Base-by-base conservation (phyloP, 441 rosid species). In the Mallotus japonicus region DNA sequence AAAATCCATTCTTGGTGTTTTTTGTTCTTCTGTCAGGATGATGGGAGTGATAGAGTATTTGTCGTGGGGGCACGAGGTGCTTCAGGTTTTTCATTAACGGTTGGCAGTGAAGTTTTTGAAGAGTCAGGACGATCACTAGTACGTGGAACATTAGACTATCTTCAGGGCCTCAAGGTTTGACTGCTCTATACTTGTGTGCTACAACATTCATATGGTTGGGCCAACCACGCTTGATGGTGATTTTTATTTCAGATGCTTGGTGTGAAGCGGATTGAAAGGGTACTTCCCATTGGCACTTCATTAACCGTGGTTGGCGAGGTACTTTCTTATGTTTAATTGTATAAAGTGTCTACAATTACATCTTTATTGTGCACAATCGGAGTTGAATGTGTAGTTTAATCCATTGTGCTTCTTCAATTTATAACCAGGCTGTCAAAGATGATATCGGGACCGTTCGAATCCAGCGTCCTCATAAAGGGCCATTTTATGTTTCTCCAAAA, bases 281-380 rank as follows among this genome's bases (percentile, higher is more conserved):
- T 95, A 67, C 99, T 95, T 76, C 97, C 99, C 10, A 87, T 89
- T 69, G 97, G 99, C 69, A 84, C 96, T 73, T 89, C 97, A 37
- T 81, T 95, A 77, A 92, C 96, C n/a, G 87, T 90, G 74, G 96
- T 92, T 78, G 97, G 99, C 10, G 97, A 95, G 97, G 99, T 92
- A 86, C 66, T 66, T 59, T 50, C 5, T 55, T 72, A 50, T 70
- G 19, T n/a, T 65, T 12, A 62, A 14, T 20, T 44, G 59, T 54
- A 53, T 42, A 24, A 60, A 50, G 34, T 55, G 16, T 49, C 17
- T 42, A 1, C 10, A 32, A 8, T 13, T 58, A 12, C 46, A 47
- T 62, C n/a, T 13, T 53, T 57, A 13, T 63, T 60, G 51, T 53
- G 51, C 62, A 61, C 3, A 16, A 20, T 37, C 32, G 15, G 24